A percentile compares a stretch with the other conserved stretches of the same genome.
phyloP scores from a whole-genome alignment of 2,329 filamentous ascomycete species.

The Furcasterigmium sp. region DNA sequence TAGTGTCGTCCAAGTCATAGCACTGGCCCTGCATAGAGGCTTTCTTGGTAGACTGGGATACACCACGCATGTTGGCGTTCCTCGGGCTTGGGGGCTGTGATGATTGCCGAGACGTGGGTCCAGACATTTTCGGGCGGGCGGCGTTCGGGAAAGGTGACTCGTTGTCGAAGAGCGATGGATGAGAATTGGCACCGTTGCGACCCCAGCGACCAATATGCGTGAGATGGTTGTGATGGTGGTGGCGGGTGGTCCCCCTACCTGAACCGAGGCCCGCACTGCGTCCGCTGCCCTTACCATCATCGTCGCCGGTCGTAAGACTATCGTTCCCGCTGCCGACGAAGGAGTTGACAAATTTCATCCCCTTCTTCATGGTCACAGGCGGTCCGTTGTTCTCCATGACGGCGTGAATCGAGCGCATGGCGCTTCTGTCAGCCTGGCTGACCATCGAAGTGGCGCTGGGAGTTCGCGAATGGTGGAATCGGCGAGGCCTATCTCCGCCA shows the following conservation, averaged over 20 bases:
- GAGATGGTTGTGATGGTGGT: constrained; percentile 80
- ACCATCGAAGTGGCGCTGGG: constrained; percentile 85
- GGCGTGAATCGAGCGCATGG: constrained; percentile 59
- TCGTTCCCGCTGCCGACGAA: constrained; percentile 57
- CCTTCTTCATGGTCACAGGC: constrained; percentile 68
- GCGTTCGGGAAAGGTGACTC: constrained; percentile 74
- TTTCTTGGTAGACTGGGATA: constrained; percentile 33
- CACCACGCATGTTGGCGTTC: constrained; percentile 8
- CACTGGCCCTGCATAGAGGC: constrained; percentile 46
- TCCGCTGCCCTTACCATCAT: constrained; percentile 59
- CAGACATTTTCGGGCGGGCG: constrained; percentile 57
- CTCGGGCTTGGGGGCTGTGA: constrained; percentile 68
- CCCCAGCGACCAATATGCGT: constrained; percentile 64
- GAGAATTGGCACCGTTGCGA: constrained; percentile 59
- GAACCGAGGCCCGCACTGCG: constrained; percentile 55
- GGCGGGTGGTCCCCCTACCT: constrained; percentile 61
- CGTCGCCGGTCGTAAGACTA: constrained; percentile 53
- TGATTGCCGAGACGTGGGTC: constrained; percentile 51
- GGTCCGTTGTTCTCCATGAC: constrained; percentile 52
- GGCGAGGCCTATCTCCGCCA: constrained; percentile 54
- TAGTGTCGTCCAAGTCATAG: constrained; percentile 78
- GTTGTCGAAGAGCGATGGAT: constrained; percentile 69
- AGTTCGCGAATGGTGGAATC: constrained; percentile 84
- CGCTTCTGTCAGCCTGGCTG: constrained; percentile 60
- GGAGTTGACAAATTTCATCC: constrained; percentile 91